Evolutionary conservation across 2,329 filamentous ascomycete species (phyloP), one percentile per base, ranked within the genome.

Genomic region (Colletotrichum sp.): DNA sequence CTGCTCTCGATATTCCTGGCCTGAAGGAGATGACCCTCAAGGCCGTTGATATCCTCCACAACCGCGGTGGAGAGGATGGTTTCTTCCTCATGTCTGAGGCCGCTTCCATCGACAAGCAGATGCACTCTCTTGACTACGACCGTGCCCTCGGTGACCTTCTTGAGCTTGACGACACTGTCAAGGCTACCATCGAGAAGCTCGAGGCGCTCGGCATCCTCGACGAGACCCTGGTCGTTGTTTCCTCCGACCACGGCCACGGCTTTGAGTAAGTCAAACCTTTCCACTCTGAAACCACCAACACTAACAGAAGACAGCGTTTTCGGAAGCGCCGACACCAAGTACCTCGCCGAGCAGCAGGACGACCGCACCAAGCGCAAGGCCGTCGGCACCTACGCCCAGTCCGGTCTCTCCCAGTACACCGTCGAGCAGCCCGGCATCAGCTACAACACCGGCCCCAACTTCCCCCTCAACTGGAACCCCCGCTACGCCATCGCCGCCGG

Each of bases 21-120:
- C 91, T 97, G 67, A 96, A 95, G 86, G 94, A 97, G 60, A 98
- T 98, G 95, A 96, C 95, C 0, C 88, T 96, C 79, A 98, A 98
- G 87, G 95, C 95, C 28, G 90, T 97, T 66, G 94, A 96, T 75
- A 92, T 96, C 69, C 90, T 97, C n/a, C 86, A 93, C 83, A 88
- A 88, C 52, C 89, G 91, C 74, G 92, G 92, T 32, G 90, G 90
- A 39, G 89, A 93, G 74, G 90, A 94, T 75, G 95, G 95, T 7
- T 98, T 94, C 90, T 95, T 97, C 89, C 89, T 98, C 81, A 97
- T 98, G 95, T 92, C 93, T 14, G 95, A 98, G 84, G 95, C 93
- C 30, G 95, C 95, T 18, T 95, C 92, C 3, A 94, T 98, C 79
- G 95, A 97, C 86, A 98, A 98, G 89, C 93, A 95, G 89, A 97